phyloP scores from a whole-genome alignment of 176 grass and related monocot species.

The Phoenix dactylifera region DNA sequence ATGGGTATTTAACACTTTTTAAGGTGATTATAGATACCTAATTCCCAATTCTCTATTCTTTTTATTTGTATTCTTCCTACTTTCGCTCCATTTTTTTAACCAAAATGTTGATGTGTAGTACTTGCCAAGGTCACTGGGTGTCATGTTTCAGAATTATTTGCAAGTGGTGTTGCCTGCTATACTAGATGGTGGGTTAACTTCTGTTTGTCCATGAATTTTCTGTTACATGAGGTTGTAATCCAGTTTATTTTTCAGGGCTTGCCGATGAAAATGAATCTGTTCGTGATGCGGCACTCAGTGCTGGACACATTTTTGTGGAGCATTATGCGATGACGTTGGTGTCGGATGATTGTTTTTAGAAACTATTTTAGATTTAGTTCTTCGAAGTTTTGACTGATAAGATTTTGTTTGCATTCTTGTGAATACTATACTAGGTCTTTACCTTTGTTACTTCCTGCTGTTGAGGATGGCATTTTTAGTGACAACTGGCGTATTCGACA shows the following conservation, averaged over 20 bases:
- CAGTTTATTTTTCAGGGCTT: slow-evolving; percentile 49
- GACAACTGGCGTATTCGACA: slow-evolving; percentile 96
- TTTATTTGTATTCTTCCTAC: slow-evolving; percentile 1
- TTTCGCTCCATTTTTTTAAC: slow-evolving; percentile 15
- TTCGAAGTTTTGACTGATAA: not conserved
- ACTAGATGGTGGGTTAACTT: slow-evolving; percentile 72
- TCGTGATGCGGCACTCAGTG: slow-evolving; percentile 87
- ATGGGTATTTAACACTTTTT: slow-evolving; percentile 94
- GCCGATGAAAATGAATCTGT: slow-evolving; percentile 99
- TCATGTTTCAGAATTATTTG: slow-evolving; percentile 84
- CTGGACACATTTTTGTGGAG: slow-evolving; percentile 95
- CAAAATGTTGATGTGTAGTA: slow-evolving; percentile 40
- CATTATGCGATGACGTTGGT: slow-evolving; percentile 87
- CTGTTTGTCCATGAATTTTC: slow-evolving; percentile 12
- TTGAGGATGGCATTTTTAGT: slow-evolving; percentile 95
- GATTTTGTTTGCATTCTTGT: no score
- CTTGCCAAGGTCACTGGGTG: slow-evolving; percentile 85
- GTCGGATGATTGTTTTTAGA: not conserved
- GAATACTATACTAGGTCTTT: slow-evolving; percentile 51
- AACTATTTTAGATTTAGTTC: not conserved
- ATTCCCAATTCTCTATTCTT: not conserved
- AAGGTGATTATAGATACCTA: slow-evolving; percentile 32
- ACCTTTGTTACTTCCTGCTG: slow-evolving; percentile 82
- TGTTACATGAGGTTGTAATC: not conserved
- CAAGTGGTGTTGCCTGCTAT: slow-evolving; percentile 87